Percentiles rank a stretch among this genome's conserved stretches.
Conservation (phyloP, 352 stramenopile genomes). For the Phytophthora sp. region DNA sequence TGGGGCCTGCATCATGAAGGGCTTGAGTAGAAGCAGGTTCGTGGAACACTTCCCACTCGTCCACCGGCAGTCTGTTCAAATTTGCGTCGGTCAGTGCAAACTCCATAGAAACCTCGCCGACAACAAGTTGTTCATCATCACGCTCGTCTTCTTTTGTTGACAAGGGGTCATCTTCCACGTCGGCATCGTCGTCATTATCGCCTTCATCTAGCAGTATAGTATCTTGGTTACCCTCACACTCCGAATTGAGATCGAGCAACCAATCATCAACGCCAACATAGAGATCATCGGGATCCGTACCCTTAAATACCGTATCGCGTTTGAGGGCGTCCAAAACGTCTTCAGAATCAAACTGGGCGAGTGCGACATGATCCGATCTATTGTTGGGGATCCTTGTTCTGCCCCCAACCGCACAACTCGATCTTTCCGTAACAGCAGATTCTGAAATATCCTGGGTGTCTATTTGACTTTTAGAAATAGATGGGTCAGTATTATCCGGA, state of each 20-base stretch:
- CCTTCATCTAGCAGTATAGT: too few species aligned
- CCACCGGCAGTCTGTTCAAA: neutral
- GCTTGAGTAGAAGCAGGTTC: neutral
- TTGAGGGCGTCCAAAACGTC: slow-evolving; percentile 3
- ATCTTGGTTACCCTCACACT: too few species aligned
- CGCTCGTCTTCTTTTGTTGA: too few species aligned
- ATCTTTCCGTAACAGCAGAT: too few species aligned
- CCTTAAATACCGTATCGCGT: neutral
- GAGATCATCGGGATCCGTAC: neutral
- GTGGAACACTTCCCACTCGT: slow-evolving; percentile 3
- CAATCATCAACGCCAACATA: neutral
- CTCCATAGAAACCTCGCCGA: neutral
- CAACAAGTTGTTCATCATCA: neutral
- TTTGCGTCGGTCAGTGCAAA: neutral
- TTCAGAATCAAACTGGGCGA: slow-evolving; percentile 6
- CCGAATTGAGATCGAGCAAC: slow-evolving; percentile 1
- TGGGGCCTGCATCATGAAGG: neutral
- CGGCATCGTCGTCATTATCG: neutral
- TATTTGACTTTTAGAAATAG: too few species aligned
- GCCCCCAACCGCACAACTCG: too few species aligned
- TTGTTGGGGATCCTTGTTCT: too few species aligned
- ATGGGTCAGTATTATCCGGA: too few species aligned
- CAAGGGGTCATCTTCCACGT: neutral
- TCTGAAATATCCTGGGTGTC: too few species aligned
- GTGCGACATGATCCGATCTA: too few species aligned